These are phyloP conservation scores for Calophaca sinica DNA, from an alignment of 306 rosid genomes.

Conservation along the genomic window DNA sequence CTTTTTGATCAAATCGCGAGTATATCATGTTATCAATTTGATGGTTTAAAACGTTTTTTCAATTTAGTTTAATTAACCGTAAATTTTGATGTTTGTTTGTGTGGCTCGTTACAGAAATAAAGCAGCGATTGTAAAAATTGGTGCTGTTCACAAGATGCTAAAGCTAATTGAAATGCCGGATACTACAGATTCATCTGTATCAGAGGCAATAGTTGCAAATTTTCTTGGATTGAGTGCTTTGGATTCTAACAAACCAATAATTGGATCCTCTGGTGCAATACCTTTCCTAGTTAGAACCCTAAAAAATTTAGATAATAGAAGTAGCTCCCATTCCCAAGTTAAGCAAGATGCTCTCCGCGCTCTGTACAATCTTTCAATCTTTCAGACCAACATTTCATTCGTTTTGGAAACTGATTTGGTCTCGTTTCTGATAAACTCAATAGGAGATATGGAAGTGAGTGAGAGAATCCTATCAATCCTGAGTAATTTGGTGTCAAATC, in stretches of 20 bases:
- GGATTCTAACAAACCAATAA: constrained; percentile 84
- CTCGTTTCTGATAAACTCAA: constrained; percentile 54
- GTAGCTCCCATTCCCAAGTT: constrained; percentile 69
- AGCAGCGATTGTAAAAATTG: constrained; percentile 89
- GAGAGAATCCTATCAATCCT: constrained; percentile 77
- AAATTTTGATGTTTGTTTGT: constrained; percentile 29
- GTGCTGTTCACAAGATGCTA: constrained; percentile 91
- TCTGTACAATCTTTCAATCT: constrained; percentile 84
- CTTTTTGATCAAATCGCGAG: neutral
- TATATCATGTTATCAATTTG: neutral
- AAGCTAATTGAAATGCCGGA: constrained; percentile 69
- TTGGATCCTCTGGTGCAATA: constrained; percentile 95
- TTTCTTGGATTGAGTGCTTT: constrained; percentile 94
- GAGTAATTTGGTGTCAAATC: constrained; percentile 71
- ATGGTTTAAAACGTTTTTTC: too few relatives aligned
- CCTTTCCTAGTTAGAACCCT: constrained; percentile 77
- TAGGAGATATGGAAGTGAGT: constrained; percentile 91
- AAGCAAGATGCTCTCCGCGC: constrained; percentile 93
- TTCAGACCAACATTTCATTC: constrained; percentile 63
- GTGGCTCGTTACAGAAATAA: constrained; percentile 68
- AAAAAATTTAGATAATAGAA: constrained; percentile 45
- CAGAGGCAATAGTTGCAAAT: constrained; percentile 88
- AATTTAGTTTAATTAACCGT: neutral
- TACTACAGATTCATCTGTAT: constrained; percentile 59
- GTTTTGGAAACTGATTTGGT: constrained; percentile 78